Evolutionary conservation across 2,329 filamentous ascomycete species (phyloP).

Genomic region (Akanthomyces dipterigenus): DNA sequence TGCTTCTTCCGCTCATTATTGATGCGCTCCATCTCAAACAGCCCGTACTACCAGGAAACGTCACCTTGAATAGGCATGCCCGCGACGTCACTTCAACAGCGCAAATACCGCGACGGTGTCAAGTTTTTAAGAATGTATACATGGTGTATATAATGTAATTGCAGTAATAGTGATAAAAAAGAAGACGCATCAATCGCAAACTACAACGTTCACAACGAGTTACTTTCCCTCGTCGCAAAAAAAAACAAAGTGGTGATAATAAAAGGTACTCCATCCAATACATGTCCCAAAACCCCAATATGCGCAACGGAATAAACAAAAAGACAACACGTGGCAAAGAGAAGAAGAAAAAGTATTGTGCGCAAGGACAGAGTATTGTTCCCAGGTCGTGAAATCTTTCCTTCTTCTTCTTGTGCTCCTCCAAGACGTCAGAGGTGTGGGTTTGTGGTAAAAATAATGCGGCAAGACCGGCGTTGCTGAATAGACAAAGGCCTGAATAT

Average conservation of each 20-base stretch:
- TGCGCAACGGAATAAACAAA: slow-evolving; percentile 10
- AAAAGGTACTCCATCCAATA: slow-evolving; percentile 37
- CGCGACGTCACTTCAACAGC: too few species aligned
- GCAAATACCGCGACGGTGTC: too few species aligned
- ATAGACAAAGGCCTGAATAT: slow-evolving; percentile 13
- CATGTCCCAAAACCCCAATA: slow-evolving; percentile 24
- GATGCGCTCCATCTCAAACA: too few species aligned
- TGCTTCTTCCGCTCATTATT: too few species aligned
- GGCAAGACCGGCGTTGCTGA: background rate
- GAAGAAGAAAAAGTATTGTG: slow-evolving; percentile 2
- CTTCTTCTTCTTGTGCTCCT: slow-evolving; percentile 17
- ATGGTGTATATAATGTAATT: slow-evolving; percentile 8
- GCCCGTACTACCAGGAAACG: too few species aligned
- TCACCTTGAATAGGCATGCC: background rate
- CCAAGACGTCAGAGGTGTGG: slow-evolving; percentile 26
- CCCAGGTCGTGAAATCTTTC: slow-evolving; percentile 24
- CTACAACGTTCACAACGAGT: background rate
- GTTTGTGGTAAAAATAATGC: slow-evolving; percentile 4
- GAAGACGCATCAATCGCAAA: background rate
- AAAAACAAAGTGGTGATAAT: slow-evolving; percentile 12
- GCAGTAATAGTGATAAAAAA: background rate
- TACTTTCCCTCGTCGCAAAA: slow-evolving; percentile 23
- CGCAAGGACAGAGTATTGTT: slow-evolving; percentile 6
- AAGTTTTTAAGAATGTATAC: background rate
- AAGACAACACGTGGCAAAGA: slow-evolving; percentile 14